Base-by-base conservation (phyloP, 1,284 basidiomycete genomes). In the Bondarzewia mesenterica region DNA sequence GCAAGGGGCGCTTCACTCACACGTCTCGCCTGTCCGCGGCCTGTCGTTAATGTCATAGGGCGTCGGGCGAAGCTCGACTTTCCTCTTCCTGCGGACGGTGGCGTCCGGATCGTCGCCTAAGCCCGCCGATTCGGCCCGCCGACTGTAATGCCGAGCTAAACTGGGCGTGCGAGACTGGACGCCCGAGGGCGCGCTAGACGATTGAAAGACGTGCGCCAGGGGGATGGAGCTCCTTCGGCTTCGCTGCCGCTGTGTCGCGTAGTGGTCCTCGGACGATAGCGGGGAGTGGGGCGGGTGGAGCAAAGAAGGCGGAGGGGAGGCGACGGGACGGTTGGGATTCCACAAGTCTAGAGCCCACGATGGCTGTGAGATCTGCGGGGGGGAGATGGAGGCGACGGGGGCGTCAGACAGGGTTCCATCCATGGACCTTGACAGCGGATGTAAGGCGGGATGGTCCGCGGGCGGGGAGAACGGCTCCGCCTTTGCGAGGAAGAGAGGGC, bases 341-440 rank as follows among this genome's bases (percentile, higher is more conserved):
- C 77, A 86, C 39, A 83, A 68, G 52, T 85, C 78, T 7, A 78
- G 65, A 16, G 80, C 78, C 84, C 83, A 87, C 10, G 69, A 58
- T 23, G 63, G 62, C 44, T 55, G 50, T 74, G 80, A 14, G 73
- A 74, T 73, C 43, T 81, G 77, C 21, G 71, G 65, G 16, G 80
- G 74, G 15, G 81, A 75, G 52, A 80, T 69, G 3, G 82, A 78
- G n/a, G 71, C 66, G 22, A 78, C 53, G 43, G 50, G 57, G 50
- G 51, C 44, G 48, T 42, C 55, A 57, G 41, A 61, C 48, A 38
- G 27, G 32, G 51, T 42, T 7, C 50, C 53, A 22, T 52, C 49
- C 57, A 74, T 63, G 8, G 80, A 82, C 47, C 72, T 62, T 46
- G 73, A 80, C 15, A 80, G 71, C 39, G 79, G 74, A 56, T 77